Conservation (phyloP, 2,329 filamentous ascomycete species). For the Fusarium liriodendri region DNA sequence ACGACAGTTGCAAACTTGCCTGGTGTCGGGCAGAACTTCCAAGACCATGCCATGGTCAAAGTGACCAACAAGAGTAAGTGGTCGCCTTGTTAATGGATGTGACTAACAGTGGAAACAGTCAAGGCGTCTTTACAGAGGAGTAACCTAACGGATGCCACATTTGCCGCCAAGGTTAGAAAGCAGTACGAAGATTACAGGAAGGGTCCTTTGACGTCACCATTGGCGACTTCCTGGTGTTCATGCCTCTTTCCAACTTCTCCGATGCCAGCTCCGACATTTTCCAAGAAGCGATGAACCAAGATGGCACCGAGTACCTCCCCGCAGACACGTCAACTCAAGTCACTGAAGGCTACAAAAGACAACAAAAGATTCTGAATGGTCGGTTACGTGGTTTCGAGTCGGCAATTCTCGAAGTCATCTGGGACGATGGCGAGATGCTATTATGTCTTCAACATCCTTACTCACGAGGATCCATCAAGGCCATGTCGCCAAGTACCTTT, state of each 20-base stretch:
- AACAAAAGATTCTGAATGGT: conserved; percentile 28
- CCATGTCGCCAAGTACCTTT: conserved; percentile 27
- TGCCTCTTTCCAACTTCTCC: conserved; percentile 29
- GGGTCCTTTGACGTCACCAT: conserved; percentile 25
- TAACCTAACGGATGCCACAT: conserved; percentile 32
- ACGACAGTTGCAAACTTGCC: conserved; percentile 56
- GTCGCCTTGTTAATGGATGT: not conserved
- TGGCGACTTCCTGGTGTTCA: conserved; percentile 26
- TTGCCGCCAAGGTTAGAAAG: conserved; percentile 22
- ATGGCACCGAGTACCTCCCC: conserved; percentile 19
- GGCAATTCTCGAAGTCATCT: conserved; percentile 31
- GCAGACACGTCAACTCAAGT: conserved; percentile 22
- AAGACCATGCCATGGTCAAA: conserved; percentile 49
- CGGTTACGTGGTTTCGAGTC: conserved; percentile 21
- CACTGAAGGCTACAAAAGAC: conserved; percentile 24
- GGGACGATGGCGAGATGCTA: conserved; percentile 25
- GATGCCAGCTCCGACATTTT: conserved; percentile 10
- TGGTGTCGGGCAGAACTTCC: conserved; percentile 60
- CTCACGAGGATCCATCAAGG: conserved; percentile 35
- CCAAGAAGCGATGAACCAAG: conserved; percentile 15
- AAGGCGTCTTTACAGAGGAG: conserved; percentile 17
- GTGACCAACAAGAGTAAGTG: conserved; percentile 16
- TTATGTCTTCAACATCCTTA: conserved; percentile 38
- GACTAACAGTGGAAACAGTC: not conserved
- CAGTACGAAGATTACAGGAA: conserved; percentile 19